These are phyloP conservation scores for Orbilia brochopaga DNA, from an alignment of 2,329 filamentous ascomycete genomes.

Conservation along the genomic window DNA sequence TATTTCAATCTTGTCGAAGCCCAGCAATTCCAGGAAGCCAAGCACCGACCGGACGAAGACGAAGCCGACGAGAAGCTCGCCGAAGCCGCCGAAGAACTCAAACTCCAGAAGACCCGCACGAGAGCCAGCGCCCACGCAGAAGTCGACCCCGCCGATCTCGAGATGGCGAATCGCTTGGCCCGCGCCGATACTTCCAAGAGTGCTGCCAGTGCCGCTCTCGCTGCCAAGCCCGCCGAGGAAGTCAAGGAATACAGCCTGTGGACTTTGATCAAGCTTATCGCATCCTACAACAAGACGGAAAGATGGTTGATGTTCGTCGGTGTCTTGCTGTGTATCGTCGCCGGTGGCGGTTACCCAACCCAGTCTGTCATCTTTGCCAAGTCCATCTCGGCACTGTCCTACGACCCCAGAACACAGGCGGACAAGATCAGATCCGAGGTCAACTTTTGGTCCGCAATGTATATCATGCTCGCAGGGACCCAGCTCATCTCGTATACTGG, in stretches of 20 bases:
- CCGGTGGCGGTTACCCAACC: slow-evolving; percentile 78
- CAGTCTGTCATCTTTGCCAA: slow-evolving; percentile 87
- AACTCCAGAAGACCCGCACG: slow-evolving; percentile 57
- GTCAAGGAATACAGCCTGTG: slow-evolving; percentile 71
- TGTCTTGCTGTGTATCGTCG: slow-evolving; percentile 74
- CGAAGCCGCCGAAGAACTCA: slow-evolving; percentile 57
- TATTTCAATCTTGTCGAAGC: slow-evolving; percentile 88
- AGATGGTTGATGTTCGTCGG: slow-evolving; percentile 74
- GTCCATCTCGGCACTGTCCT: slow-evolving; percentile 74
- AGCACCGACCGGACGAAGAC: slow-evolving; percentile 65
- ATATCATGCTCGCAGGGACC: slow-evolving; percentile 78
- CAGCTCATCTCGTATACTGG: slow-evolving; percentile 71
- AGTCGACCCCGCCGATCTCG: slow-evolving; percentile 68
- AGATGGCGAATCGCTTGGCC: slow-evolving; percentile 66
- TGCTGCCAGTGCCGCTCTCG: slow-evolving; percentile 73
- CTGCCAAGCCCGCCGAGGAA: slow-evolving; percentile 63
- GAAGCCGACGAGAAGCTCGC: slow-evolving; percentile 63
- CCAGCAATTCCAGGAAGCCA: slow-evolving; percentile 74
- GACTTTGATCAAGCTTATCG: slow-evolving; percentile 79
- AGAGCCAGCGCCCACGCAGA: slow-evolving; percentile 55
- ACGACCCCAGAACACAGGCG: slow-evolving; percentile 45
- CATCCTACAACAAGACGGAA: slow-evolving; percentile 77
- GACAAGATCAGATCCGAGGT: slow-evolving; percentile 69
- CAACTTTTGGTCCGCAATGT: slow-evolving; percentile 89
- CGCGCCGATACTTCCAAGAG: slow-evolving; percentile 65